phyloP scores from a whole-genome alignment of 257 asterid species.

The Fraxinus excelsior region DNA sequence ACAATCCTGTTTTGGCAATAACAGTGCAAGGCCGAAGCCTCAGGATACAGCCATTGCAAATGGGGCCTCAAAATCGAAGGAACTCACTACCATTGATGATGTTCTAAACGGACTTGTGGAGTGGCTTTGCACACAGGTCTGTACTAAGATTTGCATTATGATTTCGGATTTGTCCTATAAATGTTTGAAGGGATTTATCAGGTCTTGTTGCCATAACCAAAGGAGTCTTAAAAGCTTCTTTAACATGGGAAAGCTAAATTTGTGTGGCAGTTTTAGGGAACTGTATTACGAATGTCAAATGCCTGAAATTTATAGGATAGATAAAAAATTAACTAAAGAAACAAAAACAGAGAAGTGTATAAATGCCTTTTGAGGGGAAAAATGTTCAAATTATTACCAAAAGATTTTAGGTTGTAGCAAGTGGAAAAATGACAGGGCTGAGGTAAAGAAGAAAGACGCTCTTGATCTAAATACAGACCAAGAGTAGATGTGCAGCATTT shows the following conservation, averaged over 20 bases:
- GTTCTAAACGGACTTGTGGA: slow-evolving; percentile 81
- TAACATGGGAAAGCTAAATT: neutral
- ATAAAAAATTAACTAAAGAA: neutral
- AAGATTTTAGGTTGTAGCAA: neutral
- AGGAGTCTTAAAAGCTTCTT: neutral
- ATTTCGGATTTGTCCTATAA: neutral
- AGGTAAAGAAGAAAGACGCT: neutral
- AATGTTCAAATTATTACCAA: neutral
- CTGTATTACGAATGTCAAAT: neutral
- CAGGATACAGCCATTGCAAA: slow-evolving; percentile 44
- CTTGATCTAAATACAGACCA: neutral
- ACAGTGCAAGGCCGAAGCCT: slow-evolving; percentile 73
- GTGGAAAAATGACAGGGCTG: neutral
- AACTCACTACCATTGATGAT: slow-evolving; percentile 57
- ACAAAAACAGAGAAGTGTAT: neutral
- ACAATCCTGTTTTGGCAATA: slow-evolving; percentile 29
- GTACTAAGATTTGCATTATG: slow-evolving; percentile 19
- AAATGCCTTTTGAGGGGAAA: neutral
- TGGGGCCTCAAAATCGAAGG: slow-evolving; percentile 59
- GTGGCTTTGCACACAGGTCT: slow-evolving; percentile 89
- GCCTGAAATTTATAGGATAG: neutral
- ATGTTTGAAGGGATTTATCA: slow-evolving; percentile 7
- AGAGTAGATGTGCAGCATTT: slow-evolving; percentile 3
- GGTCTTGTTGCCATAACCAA: neutral
- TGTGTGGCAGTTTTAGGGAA: neutral